Conservation (phyloP, 1,284 basidiomycete species). For the Pyrrhoderma noxium region DNA sequence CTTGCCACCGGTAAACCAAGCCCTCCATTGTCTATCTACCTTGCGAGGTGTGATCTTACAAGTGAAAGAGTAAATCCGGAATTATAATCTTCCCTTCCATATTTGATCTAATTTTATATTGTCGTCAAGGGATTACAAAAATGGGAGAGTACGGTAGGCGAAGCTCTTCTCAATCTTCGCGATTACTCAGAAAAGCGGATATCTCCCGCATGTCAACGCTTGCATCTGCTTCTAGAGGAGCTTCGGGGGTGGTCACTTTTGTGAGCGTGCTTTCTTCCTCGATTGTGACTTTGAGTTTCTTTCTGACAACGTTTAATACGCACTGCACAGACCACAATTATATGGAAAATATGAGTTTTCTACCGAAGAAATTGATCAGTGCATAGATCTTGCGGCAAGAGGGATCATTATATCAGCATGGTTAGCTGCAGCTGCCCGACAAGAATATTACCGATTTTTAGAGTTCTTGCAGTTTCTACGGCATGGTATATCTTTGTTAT, state of each 20-base stretch:
- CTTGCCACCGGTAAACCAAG: constrained; percentile 63
- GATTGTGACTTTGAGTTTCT: constrained; percentile 3
- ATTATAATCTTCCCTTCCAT: constrained; percentile 4
- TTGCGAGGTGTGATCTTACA: constrained; percentile 70
- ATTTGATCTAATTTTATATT: constrained; percentile 20
- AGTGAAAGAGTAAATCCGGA: constrained; percentile 61
- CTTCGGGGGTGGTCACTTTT: constrained; percentile 66
- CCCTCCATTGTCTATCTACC: constrained; percentile 61
- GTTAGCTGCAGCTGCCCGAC: constrained; percentile 57
- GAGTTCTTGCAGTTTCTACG: constrained; percentile 75
- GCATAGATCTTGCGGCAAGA: constrained; percentile 44
- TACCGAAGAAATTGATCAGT: constrained; percentile 40
- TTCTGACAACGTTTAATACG: constrained; percentile 16
- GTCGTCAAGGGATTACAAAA: constrained; percentile 58
- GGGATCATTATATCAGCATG: constrained; percentile 59
- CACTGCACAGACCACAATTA: constrained; percentile 34
- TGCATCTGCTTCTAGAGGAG: constrained; percentile 68
- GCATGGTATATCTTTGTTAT: constrained; percentile 44
- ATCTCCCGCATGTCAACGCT: constrained; percentile 64
- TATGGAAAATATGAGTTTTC: constrained; percentile 47
- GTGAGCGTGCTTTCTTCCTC: constrained; percentile 36
- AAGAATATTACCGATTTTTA: constrained; percentile 61
- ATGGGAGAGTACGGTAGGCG: constrained; percentile 68
- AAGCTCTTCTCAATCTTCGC: constrained; percentile 62
- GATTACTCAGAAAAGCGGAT: constrained; percentile 64